phyloP scores from a whole-genome alignment of 2,329 filamentous ascomycete species.

The Trichothecium sympodiale region DNA sequence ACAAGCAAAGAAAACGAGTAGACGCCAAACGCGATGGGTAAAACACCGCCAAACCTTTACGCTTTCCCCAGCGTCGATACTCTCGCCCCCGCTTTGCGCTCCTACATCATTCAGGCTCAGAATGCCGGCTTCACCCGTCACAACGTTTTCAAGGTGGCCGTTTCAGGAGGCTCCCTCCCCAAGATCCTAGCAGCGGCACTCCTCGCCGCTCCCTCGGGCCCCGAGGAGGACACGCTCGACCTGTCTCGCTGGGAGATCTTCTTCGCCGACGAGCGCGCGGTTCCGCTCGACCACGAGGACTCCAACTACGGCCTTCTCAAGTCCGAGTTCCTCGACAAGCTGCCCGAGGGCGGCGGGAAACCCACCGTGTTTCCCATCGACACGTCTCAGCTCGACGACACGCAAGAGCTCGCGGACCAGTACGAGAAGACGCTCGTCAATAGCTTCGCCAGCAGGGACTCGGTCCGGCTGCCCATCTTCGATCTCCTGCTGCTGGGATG shows the following conservation, averaged over 20 bases:
- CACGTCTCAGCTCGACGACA: conserved; percentile 51
- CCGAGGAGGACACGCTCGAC: conserved; percentile 49
- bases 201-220: conserved; percentile 40
- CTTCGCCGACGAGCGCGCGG: conserved; percentile 94
- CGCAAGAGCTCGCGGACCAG: conserved; percentile 83
- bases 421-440: conserved; percentile 84
- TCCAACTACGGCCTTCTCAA: conserved; percentile 91
- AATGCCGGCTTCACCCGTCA: conserved; percentile 71
- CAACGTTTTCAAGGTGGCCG: conserved; percentile 75
- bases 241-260: conserved; percentile 95
- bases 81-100: conserved; percentile 67
- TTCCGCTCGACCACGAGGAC: conserved; percentile 82
- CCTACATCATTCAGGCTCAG: conserved; percentile 75
- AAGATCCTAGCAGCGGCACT: conserved; percentile 79
- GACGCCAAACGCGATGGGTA: conserved; percentile 32
- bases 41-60: conserved; percentile 60
- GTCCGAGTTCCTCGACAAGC: conserved; percentile 77
- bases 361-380: conserved; percentile 77
- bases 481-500: conserved; percentile 89
- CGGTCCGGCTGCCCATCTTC: conserved; percentile 88
- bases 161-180: conserved; percentile 89
- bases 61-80: conserved; percentile 60
- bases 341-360: conserved; percentile 52
- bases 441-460: conserved; percentile 84
- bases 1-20: neutral